Percentiles rank a stretch among this genome's conserved stretches.
Conservation (phyloP, 2,329 filamentous ascomycete species). For the Volutella citrinella region DNA sequence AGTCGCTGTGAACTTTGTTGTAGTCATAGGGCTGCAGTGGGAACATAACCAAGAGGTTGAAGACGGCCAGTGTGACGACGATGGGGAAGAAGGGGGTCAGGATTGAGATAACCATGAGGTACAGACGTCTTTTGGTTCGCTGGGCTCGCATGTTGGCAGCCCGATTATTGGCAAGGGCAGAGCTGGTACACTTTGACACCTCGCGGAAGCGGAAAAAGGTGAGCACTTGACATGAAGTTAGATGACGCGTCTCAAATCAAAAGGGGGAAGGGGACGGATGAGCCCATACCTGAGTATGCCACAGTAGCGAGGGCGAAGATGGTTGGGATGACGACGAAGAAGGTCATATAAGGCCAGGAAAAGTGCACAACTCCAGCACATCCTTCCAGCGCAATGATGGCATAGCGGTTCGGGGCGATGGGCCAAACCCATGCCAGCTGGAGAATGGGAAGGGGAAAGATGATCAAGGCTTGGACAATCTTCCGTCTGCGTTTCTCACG, state of each 20-base stretch:
- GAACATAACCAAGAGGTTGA: constrained; percentile 36
- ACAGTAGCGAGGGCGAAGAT: constrained; percentile 41
- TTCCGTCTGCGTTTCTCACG: constrained; percentile 41
- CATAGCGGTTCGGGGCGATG: constrained; percentile 45
- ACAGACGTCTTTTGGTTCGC: constrained; percentile 50
- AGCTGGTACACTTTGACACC: constrained; percentile 39
- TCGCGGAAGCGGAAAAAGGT: constrained; percentile 46
- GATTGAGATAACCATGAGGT: constrained; percentile 52
- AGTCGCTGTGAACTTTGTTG: constrained; percentile 37
- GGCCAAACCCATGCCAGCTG: constrained; percentile 49
- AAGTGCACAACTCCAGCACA: constrained; percentile 43
- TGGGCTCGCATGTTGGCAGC: constrained; percentile 40
- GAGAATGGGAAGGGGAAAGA: constrained; percentile 51
- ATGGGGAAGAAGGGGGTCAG: constrained; percentile 51
- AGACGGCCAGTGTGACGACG: constrained; percentile 36
- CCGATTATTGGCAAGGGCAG: constrained; percentile 39
- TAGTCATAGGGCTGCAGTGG: constrained; percentile 38
- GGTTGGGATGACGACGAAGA: constrained; percentile 46
- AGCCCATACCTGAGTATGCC: no score
- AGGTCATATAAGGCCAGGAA: constrained; percentile 47
- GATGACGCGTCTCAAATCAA: background rate
- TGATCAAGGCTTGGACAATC: constrained; percentile 48
- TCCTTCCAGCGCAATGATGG: constrained; percentile 47
- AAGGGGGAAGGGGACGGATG: constrained; percentile 23
- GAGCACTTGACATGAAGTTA: constrained; percentile 32